phyloP scores from a whole-genome alignment of 257 asterid species.

The Leonotis leonurus region DNA sequence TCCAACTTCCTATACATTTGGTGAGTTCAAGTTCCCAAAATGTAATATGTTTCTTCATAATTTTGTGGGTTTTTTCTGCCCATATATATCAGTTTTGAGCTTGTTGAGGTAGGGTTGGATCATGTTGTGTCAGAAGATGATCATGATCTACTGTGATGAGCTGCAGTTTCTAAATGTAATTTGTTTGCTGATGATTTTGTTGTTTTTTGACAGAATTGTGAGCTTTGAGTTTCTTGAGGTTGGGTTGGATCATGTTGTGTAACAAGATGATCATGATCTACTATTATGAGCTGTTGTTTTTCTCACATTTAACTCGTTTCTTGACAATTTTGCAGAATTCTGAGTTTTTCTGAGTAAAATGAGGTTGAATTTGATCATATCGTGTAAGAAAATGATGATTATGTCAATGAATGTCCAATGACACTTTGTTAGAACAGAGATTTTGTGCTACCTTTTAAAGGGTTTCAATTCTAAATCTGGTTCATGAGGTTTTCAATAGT shows the following conservation, averaged over 20 bases:
- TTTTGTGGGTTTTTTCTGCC: neutral
- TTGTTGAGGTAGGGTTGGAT: neutral
- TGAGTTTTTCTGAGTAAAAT: neutral
- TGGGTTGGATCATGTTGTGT: slow-evolving; percentile 5
- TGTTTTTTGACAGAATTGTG: neutral
- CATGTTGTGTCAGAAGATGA: neutral
- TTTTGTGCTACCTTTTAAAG: neutral
- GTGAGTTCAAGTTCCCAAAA: slow-evolving; percentile 33
- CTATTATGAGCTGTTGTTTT: neutral
- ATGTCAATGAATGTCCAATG: neutral
- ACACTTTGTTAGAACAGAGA: neutral
- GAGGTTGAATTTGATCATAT: slow-evolving; percentile 1
- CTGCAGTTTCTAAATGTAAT: neutral
- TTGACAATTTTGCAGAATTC: neutral
- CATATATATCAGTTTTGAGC: neutral
- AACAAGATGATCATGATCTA: slow-evolving; percentile 9
- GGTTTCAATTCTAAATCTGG: neutral
- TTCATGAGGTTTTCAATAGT: neutral
- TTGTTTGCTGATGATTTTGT: neutral
- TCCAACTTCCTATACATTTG: slow-evolving; percentile 78
- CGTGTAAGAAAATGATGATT: neutral
- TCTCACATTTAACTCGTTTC: neutral
- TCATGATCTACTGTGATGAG: slow-evolving; percentile 3
- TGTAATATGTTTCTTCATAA: neutral
- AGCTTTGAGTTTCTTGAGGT: neutral